Base-by-base conservation (phyloP, 2,329 filamentous ascomycete genomes). In the Fusarium decemcellulare region DNA sequence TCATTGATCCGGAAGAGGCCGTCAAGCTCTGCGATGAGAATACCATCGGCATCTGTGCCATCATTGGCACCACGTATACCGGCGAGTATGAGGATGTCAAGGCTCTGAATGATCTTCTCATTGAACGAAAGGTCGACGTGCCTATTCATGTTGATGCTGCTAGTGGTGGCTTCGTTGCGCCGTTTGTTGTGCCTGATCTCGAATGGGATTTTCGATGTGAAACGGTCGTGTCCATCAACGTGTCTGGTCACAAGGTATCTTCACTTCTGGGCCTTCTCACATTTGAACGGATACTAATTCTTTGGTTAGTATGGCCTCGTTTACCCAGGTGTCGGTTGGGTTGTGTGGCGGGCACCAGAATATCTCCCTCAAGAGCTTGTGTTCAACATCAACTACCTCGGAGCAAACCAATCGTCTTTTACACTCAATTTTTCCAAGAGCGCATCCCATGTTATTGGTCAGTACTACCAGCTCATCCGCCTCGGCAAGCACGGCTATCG, bases 321-420 rank as follows among this genome's bases (percentile, higher is more conserved):
- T 52, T 97, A 98, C 78, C 95, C 95, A 1, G 95, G 95, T 79
- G 93, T 98, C 14, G 95, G 95, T 62, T 98, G 95, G 95, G 90
- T 95, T 11, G 86, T 98, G 71, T 98, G 95, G 94, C 90, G 95
- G 50, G 88, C 90, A 40, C 88, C 93, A 53, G 91, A 96, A 79
- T 96, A 87, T 81, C 87, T 97, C 4, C 95, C 95, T 8, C 87
- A 95, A 77, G 95, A 98, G 76, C 90, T 98, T 23, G 94, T 98
- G 75, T 98, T 98, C 89, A 98, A 97, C 87, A 98, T 98, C 88
- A 98, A 98, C 87, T 98, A 98, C 83, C 91, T 98, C 7, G 95
- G 95, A 52, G 95, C 95, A 11, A 94, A 98, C 77, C 95, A 98
- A 80, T 92, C 94, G 3, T 97, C 94, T 4, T 98, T 98, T 83